Conservation (phyloP, 2,329 filamentous ascomycete genomes). For the Chalaropsis thielavioides region DNA sequence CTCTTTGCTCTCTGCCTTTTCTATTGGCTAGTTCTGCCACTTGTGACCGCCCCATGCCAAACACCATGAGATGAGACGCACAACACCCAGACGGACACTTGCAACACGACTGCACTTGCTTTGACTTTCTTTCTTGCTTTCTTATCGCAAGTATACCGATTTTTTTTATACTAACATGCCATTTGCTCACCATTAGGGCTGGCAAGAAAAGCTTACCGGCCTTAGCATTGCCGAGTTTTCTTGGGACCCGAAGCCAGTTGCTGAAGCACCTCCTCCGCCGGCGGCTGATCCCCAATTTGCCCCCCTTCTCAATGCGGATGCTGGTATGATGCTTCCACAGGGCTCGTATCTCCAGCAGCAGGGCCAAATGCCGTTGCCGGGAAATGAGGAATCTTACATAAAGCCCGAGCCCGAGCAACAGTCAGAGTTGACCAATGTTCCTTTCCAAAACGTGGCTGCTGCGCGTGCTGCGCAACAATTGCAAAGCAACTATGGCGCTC, state of each 20-base stretch:
- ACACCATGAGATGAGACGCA: not conserved
- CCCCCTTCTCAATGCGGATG: constrained; percentile 6
- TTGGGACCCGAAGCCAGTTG: constrained; percentile 74
- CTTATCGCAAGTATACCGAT: not conserved
- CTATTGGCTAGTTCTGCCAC: constrained; percentile 10
- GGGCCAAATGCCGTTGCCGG: constrained; percentile 19
- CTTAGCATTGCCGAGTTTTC: constrained; percentile 79
- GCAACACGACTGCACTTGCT: not conserved
- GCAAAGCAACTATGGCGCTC: constrained; percentile 44
- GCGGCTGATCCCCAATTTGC: constrained; percentile 19
- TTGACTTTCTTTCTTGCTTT: not conserved
- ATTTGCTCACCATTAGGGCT: constrained; percentile 45
- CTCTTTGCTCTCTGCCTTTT: not conserved
- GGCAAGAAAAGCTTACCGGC: constrained; percentile 80
- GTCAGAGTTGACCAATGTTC: constrained; percentile 15
- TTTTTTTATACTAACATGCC: constrained; percentile 3
- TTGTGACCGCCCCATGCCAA: constrained; percentile 16
- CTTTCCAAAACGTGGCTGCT: constrained; percentile 30
- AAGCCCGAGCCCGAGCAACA: constrained; percentile 15
- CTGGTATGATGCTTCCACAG: constrained; percentile 24
- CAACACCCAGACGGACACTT: not conserved
- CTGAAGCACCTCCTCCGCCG: constrained; percentile 23
- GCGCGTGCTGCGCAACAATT: constrained; percentile 43
- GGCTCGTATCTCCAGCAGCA: constrained; percentile 24
- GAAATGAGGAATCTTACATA: constrained; percentile 5